Base-by-base conservation (phyloP, 192 early-diverging fungal genomes). In the Coemansia sp. region DNA sequence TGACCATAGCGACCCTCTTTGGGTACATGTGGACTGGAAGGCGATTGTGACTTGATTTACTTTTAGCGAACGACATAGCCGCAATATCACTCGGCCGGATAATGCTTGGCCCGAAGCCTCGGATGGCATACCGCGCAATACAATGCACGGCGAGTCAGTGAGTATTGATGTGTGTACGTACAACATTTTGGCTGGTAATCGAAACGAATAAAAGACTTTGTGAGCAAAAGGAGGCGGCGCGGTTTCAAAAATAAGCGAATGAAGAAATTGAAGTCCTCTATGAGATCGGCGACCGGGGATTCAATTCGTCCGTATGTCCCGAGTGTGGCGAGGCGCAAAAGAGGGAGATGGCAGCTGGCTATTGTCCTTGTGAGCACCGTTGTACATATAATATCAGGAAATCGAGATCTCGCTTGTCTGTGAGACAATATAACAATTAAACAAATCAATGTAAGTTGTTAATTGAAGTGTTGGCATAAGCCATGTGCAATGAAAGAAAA, bases 141-240 rank as follows among this genome's bases (percentile, higher is more conserved):
- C 50, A 8, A 75, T 42, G 15, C 51, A 27, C 4, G 78, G 34
- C 14, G 37, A 41, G 27, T 67, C 69, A 3, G 78, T 69, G 34
- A 80, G 48, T 19, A 80, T 80, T 12, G 63, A 34, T 2, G 73
- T 69, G 23, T 66, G 73, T 11, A 80, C 63, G 38, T 80, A 80
- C 5, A 75, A 36, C 78, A 80, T 80, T 17, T 57, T 53, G 17
- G 11, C 42, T 23, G 34, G 32, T 65, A 34, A 45, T 63, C 36
- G 67, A 25, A 36, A 32, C 44, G 57, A 50, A 68, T 23, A 48
- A 62, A 4, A 37, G 31, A 8, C 23, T n/a, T 11, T 29, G 57
- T 36, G 55, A 46, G 9, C 14, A 6, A 31, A 31, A 36, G 34
- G 7, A 5, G 29, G 5, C 4, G 4, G 29, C 55, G 31, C 15